Evolutionary conservation across 495 filamentous ascomycete genomes (phyloP), one percentile per base, ranked within the genome.

Genomic region (Hypoxylon crocopeplum): DNA sequence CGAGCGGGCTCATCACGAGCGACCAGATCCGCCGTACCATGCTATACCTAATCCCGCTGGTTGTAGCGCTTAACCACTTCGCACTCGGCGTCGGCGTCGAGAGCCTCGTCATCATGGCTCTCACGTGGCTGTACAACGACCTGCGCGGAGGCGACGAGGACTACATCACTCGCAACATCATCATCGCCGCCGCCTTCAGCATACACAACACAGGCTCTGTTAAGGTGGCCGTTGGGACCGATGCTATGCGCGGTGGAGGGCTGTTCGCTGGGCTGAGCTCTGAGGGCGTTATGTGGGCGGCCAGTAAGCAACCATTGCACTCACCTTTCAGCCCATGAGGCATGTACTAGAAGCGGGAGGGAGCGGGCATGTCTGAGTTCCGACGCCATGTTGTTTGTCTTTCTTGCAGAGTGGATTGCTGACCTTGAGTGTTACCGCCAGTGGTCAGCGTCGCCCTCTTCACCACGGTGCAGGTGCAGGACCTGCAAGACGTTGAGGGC

Each of bases 51-150:
- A 68, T 81, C 30, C 74, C 80, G 0, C 3, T 73, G 8, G 69
- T 63, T n/a, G 47, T 79, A 30, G 41, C 51, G 4, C 11, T 76
- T 0, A 75, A 49, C 40, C 22, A 45, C 13, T 62, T 48, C 11
- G 38, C 36, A n/a, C 59, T 84, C 1, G 76, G 76, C 7, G 75
- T 62, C 12, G 57, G 67, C 13, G 48, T 60, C 1, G 70, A 79
- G 30, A 69, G 62, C 3, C 20, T 72, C 4, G 21, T 71, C 15
- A 60, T 82, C 27, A 32, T 76, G 21, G 34, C 76, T 5, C 49
- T 82, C 5, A 76, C 64, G 0, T 84, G 74, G 70, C 56, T 81
- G 48, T 85, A 87, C 69, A 85, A 85, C 57, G 79, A 86, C 56
- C 69, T 83, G 1, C 47, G 68, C 7, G 79, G 76, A 0, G 77